Base-by-base conservation (phyloP, 2,329 filamentous ascomycete genomes). In the Colletotrichum noveboracense region DNA sequence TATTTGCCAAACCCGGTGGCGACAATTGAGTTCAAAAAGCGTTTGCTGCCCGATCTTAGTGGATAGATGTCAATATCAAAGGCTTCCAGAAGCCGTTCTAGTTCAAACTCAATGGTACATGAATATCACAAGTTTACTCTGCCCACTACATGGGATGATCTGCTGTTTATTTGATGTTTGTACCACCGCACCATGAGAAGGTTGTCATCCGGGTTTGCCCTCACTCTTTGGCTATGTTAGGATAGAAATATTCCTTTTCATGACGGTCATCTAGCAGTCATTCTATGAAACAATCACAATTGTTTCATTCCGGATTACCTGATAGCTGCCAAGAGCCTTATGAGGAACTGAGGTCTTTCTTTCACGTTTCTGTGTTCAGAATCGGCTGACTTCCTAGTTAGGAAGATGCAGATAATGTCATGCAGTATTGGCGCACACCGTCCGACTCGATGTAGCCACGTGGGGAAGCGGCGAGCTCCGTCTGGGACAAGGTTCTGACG, bases 1-100 rank as follows among this genome's bases (percentile, higher is more conserved):
- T 52, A 52, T 28, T 34, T 70, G 36, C 56, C 67, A 16, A 34
- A 64, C 58, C 67, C 67, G 12, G 26, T 21, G 14, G 67, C 56
- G n/a, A 62, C 56, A 3, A 43, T 70, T 12, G 58, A 52, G 56
- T 70, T 70, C 36, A 70, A 60, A 34, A 60, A 21, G 7, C 48
- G 67, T 21, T 14, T 10, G 28, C 43, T 52, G 43, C 43, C 43
- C 43, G 10, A 52, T 7, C 43, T 52, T 13, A 21, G 43, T 52
- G 7, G n/a, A 52, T 52, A 48, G n/a, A 52, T 21, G 7, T 2
- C n/a, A 52, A 13, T 21, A 13, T 12, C 43, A 52, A 52, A 21
- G 43, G n/a, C 2, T 52, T 52, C 43, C 4, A 21, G 4, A 52
- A 52, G 43, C 43, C 43, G 4, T 7, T 21, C 10, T 52, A 21